A percentile compares a stretch with the other conserved stretches of the same genome.
Evolutionary conservation across 352 stramenopile genomes (phyloP).

Genomic region (Blastocystis sp.): DNA sequence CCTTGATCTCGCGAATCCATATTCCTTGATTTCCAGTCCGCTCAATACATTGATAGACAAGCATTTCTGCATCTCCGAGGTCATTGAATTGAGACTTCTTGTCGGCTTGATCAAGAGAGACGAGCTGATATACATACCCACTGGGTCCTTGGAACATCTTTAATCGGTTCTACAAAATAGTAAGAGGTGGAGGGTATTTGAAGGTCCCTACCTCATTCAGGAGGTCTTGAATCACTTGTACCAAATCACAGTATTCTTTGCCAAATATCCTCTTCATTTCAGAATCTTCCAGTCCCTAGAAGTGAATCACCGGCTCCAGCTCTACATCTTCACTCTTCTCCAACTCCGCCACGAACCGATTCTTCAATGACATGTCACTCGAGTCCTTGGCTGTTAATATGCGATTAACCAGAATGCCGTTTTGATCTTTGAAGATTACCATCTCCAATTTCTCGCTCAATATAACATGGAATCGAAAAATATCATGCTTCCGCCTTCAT

Average conservation of each 20-base stretch:
- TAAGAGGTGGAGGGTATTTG: neutral
- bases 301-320: neutral
- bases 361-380: constrained; percentile 13
- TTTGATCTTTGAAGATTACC: neutral
- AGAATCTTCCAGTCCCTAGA: constrained; percentile 43
- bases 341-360: constrained; percentile 1
- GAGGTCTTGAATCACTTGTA: constrained; percentile 75
- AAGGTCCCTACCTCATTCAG: constrained; percentile 70
- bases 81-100: constrained; percentile 34
- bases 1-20: constrained; percentile 95
- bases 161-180: constrained; percentile 38
- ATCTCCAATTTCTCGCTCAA: neutral
- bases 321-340: constrained; percentile 20
- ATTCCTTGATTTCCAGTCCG: constrained; percentile 90
- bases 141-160: constrained; percentile 41
- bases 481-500: constrained; percentile 47
- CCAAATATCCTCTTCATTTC: constrained; percentile 77
- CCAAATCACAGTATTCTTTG: constrained; percentile 76
- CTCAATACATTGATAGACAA: constrained; percentile 87
- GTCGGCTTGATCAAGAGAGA: constrained; percentile 55
- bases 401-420: constrained; percentile 8
- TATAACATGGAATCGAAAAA: constrained; percentile 50
- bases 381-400: neutral
- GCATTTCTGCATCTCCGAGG: constrained; percentile 63
- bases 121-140: constrained; percentile 76